A percentile compares a stretch with the other conserved stretches of the same genome.
Evolutionary conservation across 129 eudicot genomes (phyloP).

Genomic region (Helianthus tuberosus): DNA sequence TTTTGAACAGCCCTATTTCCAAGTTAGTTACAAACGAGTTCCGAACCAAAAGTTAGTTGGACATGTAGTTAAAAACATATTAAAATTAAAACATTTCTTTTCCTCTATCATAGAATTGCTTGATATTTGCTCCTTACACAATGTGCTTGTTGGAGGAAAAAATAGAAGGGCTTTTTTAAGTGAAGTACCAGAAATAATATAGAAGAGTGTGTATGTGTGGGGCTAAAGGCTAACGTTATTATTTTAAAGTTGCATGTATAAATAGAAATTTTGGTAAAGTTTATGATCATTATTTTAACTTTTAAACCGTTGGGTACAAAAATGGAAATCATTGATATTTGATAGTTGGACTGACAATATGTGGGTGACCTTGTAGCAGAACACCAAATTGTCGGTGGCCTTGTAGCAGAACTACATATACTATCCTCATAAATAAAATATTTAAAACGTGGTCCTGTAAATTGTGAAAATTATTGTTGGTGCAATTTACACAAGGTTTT

Average conservation of each 20-base stretch:
- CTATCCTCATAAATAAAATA: no score
- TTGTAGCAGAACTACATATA: no score
- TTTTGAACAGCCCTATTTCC: no score
- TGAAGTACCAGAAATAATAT: not conserved
- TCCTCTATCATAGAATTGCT: not conserved
- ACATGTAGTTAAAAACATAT: no score
- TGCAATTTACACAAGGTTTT: no score
- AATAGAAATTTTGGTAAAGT: slow-evolving; percentile 13
- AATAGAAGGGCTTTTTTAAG: not conserved
- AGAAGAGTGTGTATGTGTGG: not conserved
- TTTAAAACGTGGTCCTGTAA: no score
- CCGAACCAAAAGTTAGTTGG: no score
- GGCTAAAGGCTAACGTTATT: slow-evolving; percentile 3
- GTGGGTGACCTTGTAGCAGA: slow-evolving; percentile 30
- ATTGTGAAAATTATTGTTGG: no score
- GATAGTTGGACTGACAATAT: slow-evolving; percentile 18
- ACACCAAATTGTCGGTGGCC: not conserved
- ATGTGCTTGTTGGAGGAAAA: not conserved
- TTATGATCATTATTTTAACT: not conserved
- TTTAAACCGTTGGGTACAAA: not conserved
- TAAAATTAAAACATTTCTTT: not conserved
- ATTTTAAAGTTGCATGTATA: slow-evolving; percentile 18
- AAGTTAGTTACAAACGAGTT: no score
- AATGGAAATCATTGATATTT: slow-evolving; percentile 19
- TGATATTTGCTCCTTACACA: not conserved